Conservation (phyloP, 163 green algal species). For the Chlamydomonas reinhardtii region DNA sequence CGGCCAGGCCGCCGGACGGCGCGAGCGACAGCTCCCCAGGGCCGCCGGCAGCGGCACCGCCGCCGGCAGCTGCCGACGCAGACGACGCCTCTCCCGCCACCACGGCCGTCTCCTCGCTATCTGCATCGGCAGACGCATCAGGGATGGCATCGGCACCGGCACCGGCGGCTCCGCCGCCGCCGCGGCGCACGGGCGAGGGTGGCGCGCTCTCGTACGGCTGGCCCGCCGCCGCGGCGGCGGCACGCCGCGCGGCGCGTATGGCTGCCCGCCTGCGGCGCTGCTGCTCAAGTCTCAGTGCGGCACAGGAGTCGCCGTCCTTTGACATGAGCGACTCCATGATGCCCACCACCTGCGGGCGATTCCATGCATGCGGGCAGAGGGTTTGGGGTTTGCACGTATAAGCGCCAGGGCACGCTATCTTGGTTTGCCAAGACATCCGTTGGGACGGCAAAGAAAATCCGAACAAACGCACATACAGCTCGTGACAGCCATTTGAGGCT, state of each 20-base stretch:
- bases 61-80: too few relatives aligned
- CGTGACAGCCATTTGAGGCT: too few relatives aligned
- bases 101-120: not conserved
- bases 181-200: too few relatives aligned
- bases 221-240: not conserved
- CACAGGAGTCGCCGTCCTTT: conserved; percentile 26
- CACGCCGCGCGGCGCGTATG: not conserved
- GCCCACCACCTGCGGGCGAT: not conserved
- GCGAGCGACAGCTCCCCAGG: too few relatives aligned
- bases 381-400: too few relatives aligned
- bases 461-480: too few relatives aligned
- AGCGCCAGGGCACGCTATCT: too few relatives aligned
- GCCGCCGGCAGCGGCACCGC: not conserved
- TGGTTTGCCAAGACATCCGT: too few relatives aligned
- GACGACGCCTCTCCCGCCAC: not conserved
- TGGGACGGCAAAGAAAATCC: too few relatives aligned
- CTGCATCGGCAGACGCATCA: not conserved
- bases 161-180: not conserved
- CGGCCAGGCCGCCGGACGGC: too few relatives aligned
- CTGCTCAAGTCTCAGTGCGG: conserved; percentile 32
- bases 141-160: not conserved
- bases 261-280: not conserved
- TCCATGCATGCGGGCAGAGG: too few relatives aligned
- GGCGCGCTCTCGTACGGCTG: not conserved
- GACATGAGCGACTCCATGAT: conserved; percentile 36